A percentile compares a stretch with the other conserved stretches of the same genome.
Evolutionary conservation across 768 basidiomycete species (phyloP).

Genomic region (Tylopilus plumbeoviolaceoides): DNA sequence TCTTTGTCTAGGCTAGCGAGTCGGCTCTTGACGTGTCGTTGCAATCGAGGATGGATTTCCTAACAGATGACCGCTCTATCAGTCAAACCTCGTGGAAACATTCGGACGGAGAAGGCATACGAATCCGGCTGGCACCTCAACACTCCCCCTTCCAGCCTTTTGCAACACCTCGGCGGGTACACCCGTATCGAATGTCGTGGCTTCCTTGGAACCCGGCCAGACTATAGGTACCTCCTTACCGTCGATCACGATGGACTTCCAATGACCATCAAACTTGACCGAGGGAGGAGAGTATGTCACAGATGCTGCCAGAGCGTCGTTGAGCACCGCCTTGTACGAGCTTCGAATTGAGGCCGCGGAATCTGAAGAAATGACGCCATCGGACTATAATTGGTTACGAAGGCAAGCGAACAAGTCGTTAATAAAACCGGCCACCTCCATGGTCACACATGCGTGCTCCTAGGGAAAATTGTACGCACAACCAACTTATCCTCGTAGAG

Average conservation of each 20-base stretch:
- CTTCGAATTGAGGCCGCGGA: constrained; percentile 49
- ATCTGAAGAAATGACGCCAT: constrained; percentile 43
- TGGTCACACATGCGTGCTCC: background rate
- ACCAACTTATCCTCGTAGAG: constrained; percentile 78
- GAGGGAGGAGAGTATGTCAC: constrained; percentile 45
- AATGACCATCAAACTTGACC: constrained; percentile 62
- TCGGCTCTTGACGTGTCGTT: constrained; percentile 75
- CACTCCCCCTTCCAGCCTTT: constrained; percentile 64
- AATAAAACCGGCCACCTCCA: background rate
- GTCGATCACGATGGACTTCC: constrained; percentile 37
- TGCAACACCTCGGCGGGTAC: constrained; percentile 48
- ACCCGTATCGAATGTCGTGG: constrained; percentile 65
- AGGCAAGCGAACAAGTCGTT: background rate
- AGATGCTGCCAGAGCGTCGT: constrained; percentile 51
- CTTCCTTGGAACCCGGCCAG: constrained; percentile 60
- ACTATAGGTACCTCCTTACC: constrained; percentile 24
- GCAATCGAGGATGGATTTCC: constrained; percentile 77
- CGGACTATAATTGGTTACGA: constrained; percentile 14
- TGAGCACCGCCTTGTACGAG: constrained; percentile 59
- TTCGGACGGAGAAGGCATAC: constrained; percentile 40
- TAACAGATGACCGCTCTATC: constrained; percentile 24
- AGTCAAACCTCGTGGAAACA: background rate
- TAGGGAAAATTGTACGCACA: constrained; percentile 39
- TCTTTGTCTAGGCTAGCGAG: constrained; percentile 65
- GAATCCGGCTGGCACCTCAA: constrained; percentile 53